Conservation (phyloP, 306 rosid species). For the Calophaca sinica region DNA sequence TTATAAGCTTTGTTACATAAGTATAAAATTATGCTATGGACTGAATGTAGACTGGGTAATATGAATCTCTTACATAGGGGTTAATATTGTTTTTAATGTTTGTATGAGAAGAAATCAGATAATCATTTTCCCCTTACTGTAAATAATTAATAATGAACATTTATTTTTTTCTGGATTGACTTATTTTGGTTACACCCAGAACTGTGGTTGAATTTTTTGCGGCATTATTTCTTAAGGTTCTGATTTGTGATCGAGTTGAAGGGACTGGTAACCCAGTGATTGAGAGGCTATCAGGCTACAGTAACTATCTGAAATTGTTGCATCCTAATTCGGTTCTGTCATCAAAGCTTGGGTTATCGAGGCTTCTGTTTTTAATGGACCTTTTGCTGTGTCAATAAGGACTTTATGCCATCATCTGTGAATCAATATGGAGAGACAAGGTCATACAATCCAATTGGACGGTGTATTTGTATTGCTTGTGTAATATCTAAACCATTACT, state of each 20-base stretch:
- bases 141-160: background rate
- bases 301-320: conserved; percentile 73
- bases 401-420: conserved; percentile 71
- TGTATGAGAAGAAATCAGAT: background rate
- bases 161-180: background rate
- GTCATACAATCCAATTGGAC: conserved; percentile 64
- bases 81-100: background rate
- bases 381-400: conserved; percentile 79
- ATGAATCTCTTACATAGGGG: background rate
- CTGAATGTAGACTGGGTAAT: background rate
- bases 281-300: conserved; percentile 75
- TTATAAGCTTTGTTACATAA: conserved; percentile 2
- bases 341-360: conserved; percentile 87
- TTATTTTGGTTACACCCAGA: background rate
- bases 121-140: conserved; percentile 10
- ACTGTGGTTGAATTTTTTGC: conserved; percentile 26
- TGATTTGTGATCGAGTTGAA: conserved; percentile 62
- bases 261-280: conserved; percentile 77
- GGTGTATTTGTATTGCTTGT: background rate
- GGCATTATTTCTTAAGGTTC: background rate
- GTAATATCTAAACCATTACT: background rate
- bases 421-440: conserved; percentile 83
- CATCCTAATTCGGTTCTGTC: conserved; percentile 70
- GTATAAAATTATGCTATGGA: background rate
- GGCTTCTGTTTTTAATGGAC: conserved; percentile 78